Conservation (phyloP, 2,329 filamentous ascomycete genomes). For the Fusarium sp. region DNA sequence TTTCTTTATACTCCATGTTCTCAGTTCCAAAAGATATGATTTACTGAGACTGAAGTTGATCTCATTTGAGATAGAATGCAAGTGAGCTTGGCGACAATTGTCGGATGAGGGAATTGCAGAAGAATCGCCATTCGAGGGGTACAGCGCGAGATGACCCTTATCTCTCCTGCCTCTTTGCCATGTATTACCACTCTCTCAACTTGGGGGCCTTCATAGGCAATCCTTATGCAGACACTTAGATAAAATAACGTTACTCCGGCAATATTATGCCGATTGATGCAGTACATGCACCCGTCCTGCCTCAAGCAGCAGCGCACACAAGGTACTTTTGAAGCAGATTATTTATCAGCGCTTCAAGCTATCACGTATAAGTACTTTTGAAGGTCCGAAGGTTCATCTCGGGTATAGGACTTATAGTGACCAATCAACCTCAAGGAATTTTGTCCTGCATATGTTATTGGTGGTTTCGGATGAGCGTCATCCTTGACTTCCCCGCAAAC, state of each 20-base stretch:
- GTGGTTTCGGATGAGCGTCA: background rate
- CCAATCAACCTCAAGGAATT: background rate
- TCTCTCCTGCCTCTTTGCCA: background rate
- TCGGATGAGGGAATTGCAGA: too few species aligned
- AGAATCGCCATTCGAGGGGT: background rate
- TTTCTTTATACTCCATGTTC: background rate
- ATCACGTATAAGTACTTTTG: constrained; percentile 3
- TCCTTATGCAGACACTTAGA: too few species aligned
- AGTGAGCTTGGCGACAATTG: too few species aligned
- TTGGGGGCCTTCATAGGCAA: too few species aligned
- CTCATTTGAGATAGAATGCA: rapidly evolving
- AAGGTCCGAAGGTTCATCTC: background rate
- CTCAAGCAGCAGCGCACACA: background rate
- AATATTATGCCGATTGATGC: too few species aligned
- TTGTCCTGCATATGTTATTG: background rate
- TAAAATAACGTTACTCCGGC: too few species aligned
- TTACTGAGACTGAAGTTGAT: rapidly evolving
- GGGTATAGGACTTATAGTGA: background rate
- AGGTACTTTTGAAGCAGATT: background rate
- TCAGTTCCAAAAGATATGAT: background rate
- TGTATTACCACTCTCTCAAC: too few species aligned
- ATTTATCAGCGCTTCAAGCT: background rate
- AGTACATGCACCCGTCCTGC: background rate
- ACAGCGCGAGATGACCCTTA: background rate
- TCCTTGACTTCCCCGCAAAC: background rate